Conservation (phyloP, 371 early-diverging fungal genomes). For the Rhizopus microsporus region DNA sequence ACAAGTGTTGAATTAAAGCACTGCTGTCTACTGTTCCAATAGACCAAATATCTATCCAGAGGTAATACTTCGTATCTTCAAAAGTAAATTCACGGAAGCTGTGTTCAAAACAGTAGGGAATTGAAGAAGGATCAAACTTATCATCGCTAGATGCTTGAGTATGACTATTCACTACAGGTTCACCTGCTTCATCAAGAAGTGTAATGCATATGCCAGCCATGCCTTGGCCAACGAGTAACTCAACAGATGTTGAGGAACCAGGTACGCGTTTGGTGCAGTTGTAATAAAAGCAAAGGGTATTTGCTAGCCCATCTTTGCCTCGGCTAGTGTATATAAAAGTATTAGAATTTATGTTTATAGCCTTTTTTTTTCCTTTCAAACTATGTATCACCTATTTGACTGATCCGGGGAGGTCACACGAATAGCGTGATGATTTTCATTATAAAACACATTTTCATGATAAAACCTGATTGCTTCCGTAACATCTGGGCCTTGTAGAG, state of each 20-base stretch:
- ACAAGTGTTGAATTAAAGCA: conserved; percentile 55
- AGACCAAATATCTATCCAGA: conserved; percentile 73
- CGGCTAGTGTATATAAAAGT: conserved; percentile 1
- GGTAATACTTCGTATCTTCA: conserved; percentile 33
- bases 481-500: conserved; percentile 63
- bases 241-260: conserved; percentile 36
- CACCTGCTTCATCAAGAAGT: conserved; percentile 47
- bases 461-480: conserved; percentile 45
- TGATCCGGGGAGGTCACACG: conserved; percentile 5
- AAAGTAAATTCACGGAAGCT: conserved; percentile 33
- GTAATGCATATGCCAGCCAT: conserved; percentile 72
- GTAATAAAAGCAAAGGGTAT: conserved; percentile 44
- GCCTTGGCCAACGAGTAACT: conserved; percentile 65
- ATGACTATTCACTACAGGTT: conserved; percentile 35
- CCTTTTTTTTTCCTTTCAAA: not conserved
- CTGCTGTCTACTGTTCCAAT: conserved; percentile 63
- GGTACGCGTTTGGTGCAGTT: conserved; percentile 48
- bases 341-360: not conserved
- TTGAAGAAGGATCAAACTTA: conserved; percentile 34
- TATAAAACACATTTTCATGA: conserved; percentile 22
- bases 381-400: conserved; percentile 2
- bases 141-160: conserved; percentile 9
- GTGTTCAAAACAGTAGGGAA: conserved; percentile 35
- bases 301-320: conserved; percentile 19
- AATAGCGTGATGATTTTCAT: conserved; percentile 8